These are phyloP conservation scores for Chenopodium formosanum DNA, from an alignment of 148 eudicot genomes.

Conservation along the genomic window DNA sequence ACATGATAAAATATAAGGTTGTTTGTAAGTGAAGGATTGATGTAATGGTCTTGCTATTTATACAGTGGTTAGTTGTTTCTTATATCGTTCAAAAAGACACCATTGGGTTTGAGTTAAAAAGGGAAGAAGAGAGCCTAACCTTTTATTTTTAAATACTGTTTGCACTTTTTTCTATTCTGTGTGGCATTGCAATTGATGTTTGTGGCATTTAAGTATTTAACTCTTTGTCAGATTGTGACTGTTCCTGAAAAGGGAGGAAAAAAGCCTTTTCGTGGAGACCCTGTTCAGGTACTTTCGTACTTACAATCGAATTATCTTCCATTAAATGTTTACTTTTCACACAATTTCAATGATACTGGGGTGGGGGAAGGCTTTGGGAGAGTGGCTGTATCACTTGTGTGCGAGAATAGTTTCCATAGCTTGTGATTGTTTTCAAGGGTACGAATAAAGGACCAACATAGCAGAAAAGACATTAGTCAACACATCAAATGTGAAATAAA, in stretches of 20 bases:
- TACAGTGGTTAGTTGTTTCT: neutral
- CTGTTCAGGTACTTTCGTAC: slow-evolving; percentile 79
- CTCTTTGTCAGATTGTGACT: slow-evolving; percentile 61
- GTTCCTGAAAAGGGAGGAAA: slow-evolving; percentile 94
- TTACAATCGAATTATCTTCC: neutral
- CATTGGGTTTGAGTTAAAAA: neutral
- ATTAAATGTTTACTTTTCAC: neutral
- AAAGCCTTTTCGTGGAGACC: slow-evolving; percentile 93
- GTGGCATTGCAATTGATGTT: slow-evolving; percentile 3
- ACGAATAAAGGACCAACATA: neutral
- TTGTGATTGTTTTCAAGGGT: neutral
- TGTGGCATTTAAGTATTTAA: slow-evolving; percentile 10
- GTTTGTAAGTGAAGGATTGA: too few relatives aligned
- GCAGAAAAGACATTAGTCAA: neutral
- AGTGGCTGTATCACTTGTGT: neutral
- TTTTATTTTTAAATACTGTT: neutral
- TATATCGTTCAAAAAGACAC: neutral
- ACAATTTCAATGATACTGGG: neutral
- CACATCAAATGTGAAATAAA: neutral
- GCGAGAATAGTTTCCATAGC: neutral
- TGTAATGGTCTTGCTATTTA: neutral
- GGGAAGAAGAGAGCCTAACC: too few relatives aligned
- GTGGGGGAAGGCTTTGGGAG: neutral
- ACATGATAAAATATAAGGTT: too few relatives aligned
- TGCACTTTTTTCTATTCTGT: neutral